These are phyloP conservation scores for Grosmannia huntii DNA, from an alignment of 2,329 filamentous ascomycete species.

Conservation along the genomic window DNA sequence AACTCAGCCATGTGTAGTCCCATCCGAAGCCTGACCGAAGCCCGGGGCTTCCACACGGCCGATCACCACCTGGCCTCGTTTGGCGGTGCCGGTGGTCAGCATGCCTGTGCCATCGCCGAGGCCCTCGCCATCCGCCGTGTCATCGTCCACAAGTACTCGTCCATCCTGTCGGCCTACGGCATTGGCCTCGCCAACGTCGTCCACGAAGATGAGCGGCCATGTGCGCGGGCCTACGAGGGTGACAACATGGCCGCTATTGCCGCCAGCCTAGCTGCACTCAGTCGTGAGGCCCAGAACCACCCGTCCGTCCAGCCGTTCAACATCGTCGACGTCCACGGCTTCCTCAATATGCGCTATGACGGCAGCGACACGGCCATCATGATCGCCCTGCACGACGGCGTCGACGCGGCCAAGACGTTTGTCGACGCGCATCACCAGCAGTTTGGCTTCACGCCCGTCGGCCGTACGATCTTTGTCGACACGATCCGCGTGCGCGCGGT, in stretches of 20 bases:
- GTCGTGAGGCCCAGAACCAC: neutral
- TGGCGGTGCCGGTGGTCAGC: conserved; percentile 59
- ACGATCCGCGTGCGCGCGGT: conserved; percentile 58
- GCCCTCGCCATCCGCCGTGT: conserved; percentile 56
- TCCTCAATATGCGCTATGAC: conserved; percentile 83
- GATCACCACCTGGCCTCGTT: conserved; percentile 59
- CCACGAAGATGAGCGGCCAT: conserved; percentile 25
- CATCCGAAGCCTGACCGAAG: conserved; percentile 59
- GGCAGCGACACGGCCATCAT: conserved; percentile 85
- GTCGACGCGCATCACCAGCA: conserved; percentile 57
- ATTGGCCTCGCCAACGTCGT: conserved; percentile 24
- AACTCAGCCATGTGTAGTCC: conserved; percentile 60
- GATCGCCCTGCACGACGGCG: conserved; percentile 43
- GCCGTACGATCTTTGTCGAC: conserved; percentile 58
- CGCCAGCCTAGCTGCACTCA: neutral
- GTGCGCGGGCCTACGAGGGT: conserved; percentile 52
- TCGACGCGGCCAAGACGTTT: conserved; percentile 51
- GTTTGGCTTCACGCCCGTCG: conserved; percentile 52
- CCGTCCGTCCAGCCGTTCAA: conserved; percentile 51
- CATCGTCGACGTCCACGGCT: conserved; percentile 59
- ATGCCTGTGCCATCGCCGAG: conserved; percentile 55
- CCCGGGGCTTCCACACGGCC: conserved; percentile 56
- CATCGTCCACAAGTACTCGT: conserved; percentile 56
- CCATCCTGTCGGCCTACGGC: conserved; percentile 35
- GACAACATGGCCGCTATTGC: conserved; percentile 50